These are phyloP conservation scores for Penicillium sp. DNA, from an alignment of 2,329 filamentous ascomycete genomes.

Conservation along the genomic window DNA sequence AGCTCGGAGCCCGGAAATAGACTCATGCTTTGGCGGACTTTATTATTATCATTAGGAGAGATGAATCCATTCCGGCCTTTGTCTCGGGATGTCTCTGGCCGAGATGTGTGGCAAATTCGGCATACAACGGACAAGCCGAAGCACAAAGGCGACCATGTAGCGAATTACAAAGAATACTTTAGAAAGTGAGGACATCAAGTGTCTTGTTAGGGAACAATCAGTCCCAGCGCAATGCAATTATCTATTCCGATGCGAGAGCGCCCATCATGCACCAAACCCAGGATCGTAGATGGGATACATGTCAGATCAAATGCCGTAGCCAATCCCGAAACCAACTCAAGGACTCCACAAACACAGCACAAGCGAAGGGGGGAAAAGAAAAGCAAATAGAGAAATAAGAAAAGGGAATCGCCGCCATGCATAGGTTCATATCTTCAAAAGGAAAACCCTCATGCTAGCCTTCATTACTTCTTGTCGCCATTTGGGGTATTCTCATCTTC, in stretches of 20 bases:
- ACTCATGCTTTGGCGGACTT: not conserved
- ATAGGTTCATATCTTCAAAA: conserved; percentile 22
- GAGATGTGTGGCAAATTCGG: not conserved
- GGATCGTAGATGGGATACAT: conserved; percentile 24
- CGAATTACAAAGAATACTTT: not conserved
- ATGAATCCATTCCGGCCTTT: not conserved
- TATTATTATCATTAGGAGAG: not conserved
- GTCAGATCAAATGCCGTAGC: conserved; percentile 23
- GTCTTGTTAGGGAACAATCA: not conserved
- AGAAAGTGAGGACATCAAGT: not conserved
- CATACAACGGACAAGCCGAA: not conserved
- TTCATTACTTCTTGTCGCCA: conserved; percentile 32
- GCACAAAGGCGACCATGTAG: not conserved
- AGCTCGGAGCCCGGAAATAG: not conserved
- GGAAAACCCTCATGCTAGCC: not conserved
- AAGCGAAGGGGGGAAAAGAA: conserved; percentile 11
- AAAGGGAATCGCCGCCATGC: conserved; percentile 27
- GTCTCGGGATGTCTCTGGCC: not conserved
- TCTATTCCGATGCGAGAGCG: conserved; percentile 30
- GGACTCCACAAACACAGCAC: conserved; percentile 22
- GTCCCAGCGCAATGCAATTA: conserved; percentile 25
- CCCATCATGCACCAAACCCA: conserved; percentile 27
- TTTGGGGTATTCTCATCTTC: conserved; percentile 45
- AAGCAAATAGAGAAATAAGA: conserved; percentile 6
- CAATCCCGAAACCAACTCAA: conserved; percentile 24